Conservation (phyloP, 2,329 filamentous ascomycete genomes). For the Scedosporium boydii region DNA sequence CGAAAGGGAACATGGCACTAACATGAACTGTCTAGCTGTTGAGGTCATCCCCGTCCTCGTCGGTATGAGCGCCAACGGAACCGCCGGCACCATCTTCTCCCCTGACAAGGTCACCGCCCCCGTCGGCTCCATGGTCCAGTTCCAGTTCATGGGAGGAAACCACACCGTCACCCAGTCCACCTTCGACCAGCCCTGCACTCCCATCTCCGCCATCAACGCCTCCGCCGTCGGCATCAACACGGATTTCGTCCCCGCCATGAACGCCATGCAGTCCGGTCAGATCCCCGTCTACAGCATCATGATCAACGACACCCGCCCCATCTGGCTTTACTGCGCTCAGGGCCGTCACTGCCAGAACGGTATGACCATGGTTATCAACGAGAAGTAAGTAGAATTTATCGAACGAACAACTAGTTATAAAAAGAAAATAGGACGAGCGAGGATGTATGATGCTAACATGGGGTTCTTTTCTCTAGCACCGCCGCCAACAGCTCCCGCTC, state of each 20-base stretch:
- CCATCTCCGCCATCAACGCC: slow-evolving; percentile 42
- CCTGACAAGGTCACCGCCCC: slow-evolving; percentile 58
- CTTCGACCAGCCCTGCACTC: slow-evolving; percentile 51
- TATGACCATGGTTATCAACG: slow-evolving; percentile 71
- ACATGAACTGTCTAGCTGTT: slow-evolving; percentile 2
- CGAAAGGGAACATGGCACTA: background rate
- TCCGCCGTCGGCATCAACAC: slow-evolving; percentile 54
- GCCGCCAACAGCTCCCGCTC: slow-evolving; percentile 41
- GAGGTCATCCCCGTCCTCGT: slow-evolving; percentile 42
- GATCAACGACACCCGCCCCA: slow-evolving; percentile 58
- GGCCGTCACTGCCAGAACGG: slow-evolving; percentile 63
- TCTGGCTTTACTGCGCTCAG: slow-evolving; percentile 75
- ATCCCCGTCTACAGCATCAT: slow-evolving; percentile 62
- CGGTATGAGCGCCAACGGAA: slow-evolving; percentile 40
- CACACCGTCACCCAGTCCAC: slow-evolving; percentile 73
- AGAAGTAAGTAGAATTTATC: slow-evolving; percentile 41
- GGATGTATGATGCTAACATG: background rate
- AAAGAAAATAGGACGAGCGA: background rate
- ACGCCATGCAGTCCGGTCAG: slow-evolving; percentile 35
- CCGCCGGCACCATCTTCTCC: slow-evolving; percentile 45
- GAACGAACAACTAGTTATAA: background rate
- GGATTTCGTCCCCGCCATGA: slow-evolving; percentile 55
- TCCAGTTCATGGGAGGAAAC: slow-evolving; percentile 59
- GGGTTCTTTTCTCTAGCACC: slow-evolving; percentile 22
- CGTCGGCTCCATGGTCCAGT: slow-evolving; percentile 57